These are phyloP conservation scores for Globisporangium barbulae DNA, from an alignment of 352 stramenopile species.

Conservation along the genomic window DNA sequence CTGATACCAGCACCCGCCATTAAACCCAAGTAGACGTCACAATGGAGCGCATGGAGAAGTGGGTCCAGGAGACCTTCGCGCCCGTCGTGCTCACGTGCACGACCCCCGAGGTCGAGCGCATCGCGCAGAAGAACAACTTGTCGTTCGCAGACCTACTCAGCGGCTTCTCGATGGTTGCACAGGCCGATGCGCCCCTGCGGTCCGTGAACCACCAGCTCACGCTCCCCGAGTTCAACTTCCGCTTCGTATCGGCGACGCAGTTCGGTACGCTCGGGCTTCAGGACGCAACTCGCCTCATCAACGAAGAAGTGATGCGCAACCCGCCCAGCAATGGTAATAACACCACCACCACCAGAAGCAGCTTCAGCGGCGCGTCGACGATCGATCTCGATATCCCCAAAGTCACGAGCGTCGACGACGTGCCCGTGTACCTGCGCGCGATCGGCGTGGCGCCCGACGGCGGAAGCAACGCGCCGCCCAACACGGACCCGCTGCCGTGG, in stretches of 20 bases:
- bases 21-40: not conserved
- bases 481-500: conserved; percentile 51
- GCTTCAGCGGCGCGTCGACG: conserved; percentile 16
- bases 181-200: conserved; percentile 67
- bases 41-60: conserved; percentile 64
- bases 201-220: conserved; percentile 69
- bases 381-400: conserved; percentile 67
- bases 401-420: conserved; percentile 56
- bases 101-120: conserved; percentile 72
- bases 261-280: conserved; percentile 43
- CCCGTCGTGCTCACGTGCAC: conserved; percentile 78
- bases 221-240: conserved; percentile 70
- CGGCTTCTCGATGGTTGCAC: conserved; percentile 55
- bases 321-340: conserved; percentile 21
- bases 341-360: not conserved
- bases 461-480: conserved; percentile 35
- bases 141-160: conserved; percentile 71
- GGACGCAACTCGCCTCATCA: conserved; percentile 59
- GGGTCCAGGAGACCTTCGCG: conserved; percentile 76
- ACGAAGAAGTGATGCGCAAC: conserved; percentile 54
- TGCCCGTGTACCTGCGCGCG: conserved; percentile 58
- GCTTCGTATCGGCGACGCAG: conserved; percentile 57
- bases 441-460: conserved; percentile 36
- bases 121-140: conserved; percentile 83
- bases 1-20: too few relatives aligned